These are phyloP conservation scores for Helminthosporium solani DNA, from an alignment of 2,329 filamentous ascomycete genomes.

Conservation along the genomic window DNA sequence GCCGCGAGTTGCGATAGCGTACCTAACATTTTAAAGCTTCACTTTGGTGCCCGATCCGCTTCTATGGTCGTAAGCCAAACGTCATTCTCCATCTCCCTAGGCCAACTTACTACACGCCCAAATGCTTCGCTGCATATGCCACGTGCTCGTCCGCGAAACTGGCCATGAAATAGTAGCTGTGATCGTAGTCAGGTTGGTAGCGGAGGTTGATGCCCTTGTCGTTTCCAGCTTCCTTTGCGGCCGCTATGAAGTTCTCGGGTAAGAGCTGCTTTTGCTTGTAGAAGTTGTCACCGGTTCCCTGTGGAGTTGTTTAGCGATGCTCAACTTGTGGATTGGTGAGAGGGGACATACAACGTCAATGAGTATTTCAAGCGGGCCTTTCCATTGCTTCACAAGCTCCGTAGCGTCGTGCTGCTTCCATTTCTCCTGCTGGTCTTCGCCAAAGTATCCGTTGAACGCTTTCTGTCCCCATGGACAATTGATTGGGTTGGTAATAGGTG, in stretches of 20 bases:
- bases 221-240: constrained; percentile 73
- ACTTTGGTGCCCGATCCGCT: constrained; percentile 27
- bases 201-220: constrained; percentile 70
- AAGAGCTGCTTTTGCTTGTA: constrained; percentile 92
- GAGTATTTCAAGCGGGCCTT: constrained; percentile 70
- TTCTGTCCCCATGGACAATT: constrained; percentile 94
- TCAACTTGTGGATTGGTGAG: neutral
- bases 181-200: constrained; percentile 90
- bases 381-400: constrained; percentile 78
- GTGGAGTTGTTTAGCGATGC: constrained; percentile 5
- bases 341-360: constrained; percentile 74
- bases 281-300: constrained; percentile 93
- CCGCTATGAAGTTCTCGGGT: constrained; percentile 86
- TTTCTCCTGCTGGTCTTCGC: constrained; percentile 66
- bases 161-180: constrained; percentile 96
- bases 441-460: constrained; percentile 89
- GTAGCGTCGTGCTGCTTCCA: constrained; percentile 94
- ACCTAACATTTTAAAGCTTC: constrained; percentile 24
- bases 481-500: constrained; percentile 83
- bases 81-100: neutral
- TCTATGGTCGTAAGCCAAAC: constrained; percentile 34
- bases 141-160: constrained; percentile 89
- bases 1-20: neutral
- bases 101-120: constrained; percentile 57
- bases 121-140: constrained; percentile 84